phyloP scores from a whole-genome alignment of 2,329 filamentous ascomycete genomes.

The Leptographium radiaticola region DNA sequence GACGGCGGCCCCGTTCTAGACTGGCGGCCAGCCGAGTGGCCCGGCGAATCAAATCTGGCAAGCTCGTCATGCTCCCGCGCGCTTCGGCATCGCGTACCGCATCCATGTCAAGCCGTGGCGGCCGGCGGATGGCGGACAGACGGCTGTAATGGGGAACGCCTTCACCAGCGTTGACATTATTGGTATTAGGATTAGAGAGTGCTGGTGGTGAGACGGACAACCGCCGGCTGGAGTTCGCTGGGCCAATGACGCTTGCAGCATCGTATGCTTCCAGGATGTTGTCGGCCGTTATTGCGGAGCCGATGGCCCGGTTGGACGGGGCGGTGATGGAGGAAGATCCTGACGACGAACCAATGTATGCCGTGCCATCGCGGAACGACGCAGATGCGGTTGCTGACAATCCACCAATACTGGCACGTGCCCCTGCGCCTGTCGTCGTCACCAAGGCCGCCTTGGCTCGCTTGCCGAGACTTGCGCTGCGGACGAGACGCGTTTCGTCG shows the following conservation, averaged over 20 bases:
- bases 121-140: conserved; percentile 45
- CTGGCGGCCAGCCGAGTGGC: conserved; percentile 79
- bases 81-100: conserved; percentile 70
- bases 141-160: conserved; percentile 24
- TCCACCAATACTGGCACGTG: conserved; percentile 22
- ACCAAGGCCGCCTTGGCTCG: conserved; percentile 45
- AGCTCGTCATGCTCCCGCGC: conserved; percentile 78
- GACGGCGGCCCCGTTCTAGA: conserved; percentile 66
- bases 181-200: conserved; percentile 7
- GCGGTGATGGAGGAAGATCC: conserved; percentile 30
- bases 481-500: conserved; percentile 44
- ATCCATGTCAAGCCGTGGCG: conserved; percentile 69
- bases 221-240: conserved; percentile 18
- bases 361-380: conserved; percentile 30
- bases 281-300: conserved; percentile 25
- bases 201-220: conserved; percentile 13
- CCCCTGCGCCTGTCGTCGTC: conserved; percentile 20
- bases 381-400: conserved; percentile 13
- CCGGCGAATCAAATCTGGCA: conserved; percentile 80
- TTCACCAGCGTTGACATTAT: neutral
- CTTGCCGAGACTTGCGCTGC: conserved; percentile 49
- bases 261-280: conserved; percentile 37
- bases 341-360: conserved; percentile 31
- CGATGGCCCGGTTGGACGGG: conserved; percentile 14
- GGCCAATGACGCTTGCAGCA: conserved; percentile 32